Evolutionary conservation across 768 basidiomycete species (phyloP).

Genomic region (Hemileccinum impolitum): DNA sequence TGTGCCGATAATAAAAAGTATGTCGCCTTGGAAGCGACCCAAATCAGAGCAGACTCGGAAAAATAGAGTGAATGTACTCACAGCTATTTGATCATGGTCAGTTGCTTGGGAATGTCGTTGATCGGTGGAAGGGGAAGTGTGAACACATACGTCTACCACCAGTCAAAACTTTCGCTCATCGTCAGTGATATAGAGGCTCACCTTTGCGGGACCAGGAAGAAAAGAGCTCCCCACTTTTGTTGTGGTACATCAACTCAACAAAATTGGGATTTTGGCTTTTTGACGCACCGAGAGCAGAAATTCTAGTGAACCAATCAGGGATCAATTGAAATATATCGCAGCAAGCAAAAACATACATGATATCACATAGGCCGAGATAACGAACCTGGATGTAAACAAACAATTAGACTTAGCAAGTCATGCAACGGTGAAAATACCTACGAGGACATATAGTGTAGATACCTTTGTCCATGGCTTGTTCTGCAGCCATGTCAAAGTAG

Average conservation of each 20-base stretch:
- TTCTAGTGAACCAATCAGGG: background rate
- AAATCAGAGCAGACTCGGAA: no score
- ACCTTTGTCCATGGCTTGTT: background rate
- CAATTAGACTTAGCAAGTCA: background rate
- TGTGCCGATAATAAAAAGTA: no score
- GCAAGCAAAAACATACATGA: background rate
- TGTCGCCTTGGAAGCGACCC: no score
- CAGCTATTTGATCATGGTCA: background rate
- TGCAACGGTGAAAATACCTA: no score
- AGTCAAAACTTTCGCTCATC: no score
- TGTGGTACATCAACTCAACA: background rate
- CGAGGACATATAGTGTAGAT: background rate
- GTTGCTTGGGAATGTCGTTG: no score
- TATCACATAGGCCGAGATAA: background rate
- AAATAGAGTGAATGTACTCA: background rate
- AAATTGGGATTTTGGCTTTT: background rate
- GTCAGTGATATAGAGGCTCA: background rate
- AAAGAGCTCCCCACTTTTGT: background rate
- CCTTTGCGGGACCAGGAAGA: background rate
- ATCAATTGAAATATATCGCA: background rate
- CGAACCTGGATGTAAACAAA: background rate
- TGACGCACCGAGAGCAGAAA: background rate
- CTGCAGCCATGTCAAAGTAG: background rate
- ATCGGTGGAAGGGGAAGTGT: background rate
- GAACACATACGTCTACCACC: background rate